Evolutionary conservation across 352 stramenopile species (phyloP).

Genomic region (Plasmopara muralis): DNA sequence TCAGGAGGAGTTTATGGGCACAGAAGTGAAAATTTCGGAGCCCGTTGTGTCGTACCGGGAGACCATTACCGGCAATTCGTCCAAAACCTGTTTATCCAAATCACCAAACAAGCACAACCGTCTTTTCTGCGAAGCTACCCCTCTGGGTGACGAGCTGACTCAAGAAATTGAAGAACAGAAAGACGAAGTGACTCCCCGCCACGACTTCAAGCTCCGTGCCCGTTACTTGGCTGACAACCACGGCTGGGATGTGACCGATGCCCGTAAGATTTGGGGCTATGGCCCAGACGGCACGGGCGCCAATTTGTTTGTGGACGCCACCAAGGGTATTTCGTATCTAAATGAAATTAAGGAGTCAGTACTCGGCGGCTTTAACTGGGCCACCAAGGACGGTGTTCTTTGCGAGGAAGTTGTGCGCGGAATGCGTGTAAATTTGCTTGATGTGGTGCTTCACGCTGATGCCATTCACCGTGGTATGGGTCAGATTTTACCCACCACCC

Average conservation of each 20-base stretch:
- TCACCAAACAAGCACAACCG: constrained; percentile 99
- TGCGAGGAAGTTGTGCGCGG: constrained; percentile 97
- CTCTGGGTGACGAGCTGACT: constrained; percentile 91
- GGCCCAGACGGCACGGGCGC: constrained; percentile 97
- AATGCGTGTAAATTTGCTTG: constrained; percentile 97
- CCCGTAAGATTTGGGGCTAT: constrained; percentile 99
- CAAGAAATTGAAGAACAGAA: constrained; percentile 97
- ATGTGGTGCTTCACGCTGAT: constrained; percentile 99
- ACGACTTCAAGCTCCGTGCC: constrained; percentile 96
- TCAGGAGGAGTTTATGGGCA: constrained; percentile 99
- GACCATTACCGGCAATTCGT: constrained; percentile 94
- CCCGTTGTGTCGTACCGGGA: constrained; percentile 99
- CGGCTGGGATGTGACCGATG: constrained; percentile 96
- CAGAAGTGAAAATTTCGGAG: constrained; percentile 97
- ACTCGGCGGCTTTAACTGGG: constrained; percentile 98
- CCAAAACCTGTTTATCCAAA: constrained; percentile 97
- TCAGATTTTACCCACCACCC: constrained; percentile 98
- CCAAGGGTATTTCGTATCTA: constrained; percentile 99
- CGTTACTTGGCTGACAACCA: constrained; percentile 97
- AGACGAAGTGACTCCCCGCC: constrained; percentile 80
- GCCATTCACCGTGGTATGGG: constrained; percentile 99
- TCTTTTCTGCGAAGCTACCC: constrained; percentile 94
- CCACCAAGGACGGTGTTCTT: constrained; percentile 95
- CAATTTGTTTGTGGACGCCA: constrained; percentile 98
- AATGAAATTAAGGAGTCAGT: constrained; percentile 99